Evolutionary conservation across 1,284 basidiomycete genomes (phyloP).

Genomic region (Sphagnurus paluster): DNA sequence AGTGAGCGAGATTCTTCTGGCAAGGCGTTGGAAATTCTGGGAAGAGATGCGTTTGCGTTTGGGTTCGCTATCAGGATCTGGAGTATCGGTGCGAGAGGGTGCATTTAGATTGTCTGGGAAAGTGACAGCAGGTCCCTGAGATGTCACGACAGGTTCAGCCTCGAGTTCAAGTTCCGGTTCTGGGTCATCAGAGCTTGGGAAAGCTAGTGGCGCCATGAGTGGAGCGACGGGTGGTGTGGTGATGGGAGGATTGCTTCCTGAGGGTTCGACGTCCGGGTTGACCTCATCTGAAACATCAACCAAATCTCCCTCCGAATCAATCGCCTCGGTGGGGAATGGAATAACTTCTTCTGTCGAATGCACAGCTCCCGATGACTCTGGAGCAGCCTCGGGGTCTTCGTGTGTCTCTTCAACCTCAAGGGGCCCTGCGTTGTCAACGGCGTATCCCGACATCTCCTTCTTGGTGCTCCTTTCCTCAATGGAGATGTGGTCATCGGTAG

Average conservation of each 20-base stretch:
- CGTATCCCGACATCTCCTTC: slow-evolving; percentile 44
- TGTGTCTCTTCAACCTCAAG: slow-evolving; percentile 9
- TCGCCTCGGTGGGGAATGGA: slow-evolving; percentile 3
- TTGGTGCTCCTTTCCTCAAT: slow-evolving; percentile 32
- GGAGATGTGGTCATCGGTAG: slow-evolving; percentile 50
- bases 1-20: slow-evolving; percentile 68
- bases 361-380: slow-evolving; percentile 11
- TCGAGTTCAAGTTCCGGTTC: slow-evolving; percentile 12
- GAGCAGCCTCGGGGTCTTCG: slow-evolving; percentile 1
- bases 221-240: slow-evolving; percentile 13
- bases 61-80: slow-evolving; percentile 69
- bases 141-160: slow-evolving; percentile 22
- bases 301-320: not conserved
- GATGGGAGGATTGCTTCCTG: slow-evolving; percentile 26
- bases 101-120: slow-evolving; percentile 48
- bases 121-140: slow-evolving; percentile 42
- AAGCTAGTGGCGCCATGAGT: slow-evolving; percentile 26
- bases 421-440: slow-evolving; percentile 28
- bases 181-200: slow-evolving; percentile 35
- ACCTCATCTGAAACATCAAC: slow-evolving; percentile 4
- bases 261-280: slow-evolving; percentile 30
- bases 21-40: slow-evolving; percentile 80
- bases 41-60: slow-evolving; percentile 78
- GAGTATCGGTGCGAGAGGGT: slow-evolving; percentile 52
- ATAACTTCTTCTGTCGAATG: slow-evolving; percentile 9